Base-by-base conservation (phyloP, 768 basidiomycete genomes). In the Amanita brunnescens region DNA sequence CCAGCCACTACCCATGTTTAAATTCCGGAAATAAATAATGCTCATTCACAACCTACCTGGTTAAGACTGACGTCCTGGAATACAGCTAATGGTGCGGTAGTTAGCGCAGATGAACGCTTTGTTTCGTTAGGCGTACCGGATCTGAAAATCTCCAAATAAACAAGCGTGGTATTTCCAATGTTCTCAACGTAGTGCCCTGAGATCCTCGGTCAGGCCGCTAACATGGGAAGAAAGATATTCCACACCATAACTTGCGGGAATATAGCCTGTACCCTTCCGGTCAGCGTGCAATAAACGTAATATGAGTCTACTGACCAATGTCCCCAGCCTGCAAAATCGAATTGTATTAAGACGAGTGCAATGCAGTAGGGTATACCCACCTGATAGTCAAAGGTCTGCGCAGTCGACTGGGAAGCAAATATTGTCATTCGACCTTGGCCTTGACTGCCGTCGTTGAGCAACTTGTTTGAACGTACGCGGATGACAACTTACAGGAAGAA, bases 151-250 rank as follows among this genome's bases (percentile, higher is more conserved):
- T 85, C 82, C 5, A 86, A 68, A 59, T 77, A 79, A 54, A 64
- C 69, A 34, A 85, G 61, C 2, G 82, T 76, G 2, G 73, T 70
- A 55, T 81, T 77, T 13, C 82, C 81, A 3, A 73, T 79, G 61
- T 85, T 83, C 61, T 85, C 81, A 23, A 85, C 69, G 59, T 85
- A 84, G 59, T 86, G 84, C 1, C 81, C 81, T 76, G 56, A 48
- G 23, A 24, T 16, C 3, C 32, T n/a, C 12, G 14, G n/a, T 33
- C 9, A 50, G 35, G 23, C 10, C n/a, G n/a, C 14, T 6, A 13
- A 2, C 4, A 42, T 40, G 21, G 6, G 14, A 40, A 23, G 24
- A 39, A 32, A 42, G 1, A 9, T 16, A 20, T 13, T 8, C 16
- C 30, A 18, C 55, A 78, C 79, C 81, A 63, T 75, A 78, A 1